Evolutionary conservation across 73 alveolate species (phyloP), one percentile per base, ranked within the genome.

Genomic region (Paramecium pentaurelia): DNA sequence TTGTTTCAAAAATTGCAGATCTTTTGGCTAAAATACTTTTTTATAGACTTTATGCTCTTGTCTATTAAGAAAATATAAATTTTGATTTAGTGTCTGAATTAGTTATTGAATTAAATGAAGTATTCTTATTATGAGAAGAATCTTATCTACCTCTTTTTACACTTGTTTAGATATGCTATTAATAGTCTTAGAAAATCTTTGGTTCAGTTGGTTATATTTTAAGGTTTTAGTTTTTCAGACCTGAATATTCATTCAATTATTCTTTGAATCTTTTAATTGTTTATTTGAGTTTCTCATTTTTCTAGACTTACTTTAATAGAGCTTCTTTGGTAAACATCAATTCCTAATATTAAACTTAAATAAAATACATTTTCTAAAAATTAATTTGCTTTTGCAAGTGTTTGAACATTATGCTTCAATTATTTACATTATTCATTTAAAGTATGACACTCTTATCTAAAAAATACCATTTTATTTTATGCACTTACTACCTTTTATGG

Each of bases 371-470:
- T 80, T 47, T 80, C 51, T 45, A 80, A 47, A 45, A 40, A 25
- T 47, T 80, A 20, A 20, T 32, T 80, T 45, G 71, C 6, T 25
- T 45, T 28, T 45, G 47, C 10, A 9, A 80, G 51, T 80, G 49
- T 32, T n/a, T n/a, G 11, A 12, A 40, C 58, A 27, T 47, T 25
- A 12, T 20, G 28, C 45, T 80, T 80, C 38, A 80, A 47, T 27
- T 16, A 10, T 47, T 80, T 80, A 47, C 91, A 80, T 25, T 32
- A 44, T 80, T 42, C 47, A 80, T 47, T 80, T 45, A 80, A 49
- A n/a, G 34, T 27, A 32, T n/a, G 73, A 27, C 91, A 80, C 25
- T 80, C 91, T 49, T 42, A 8, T 47, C 91, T 42, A 80, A 80
- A 80, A 38, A 80, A 80, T 22, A 49, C 77, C 58, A 80, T 32